Evolutionary conservation across 2,329 filamentous ascomycete species (phyloP), one percentile per base, ranked within the genome.

Genomic region (Trichoderma sp.): DNA sequence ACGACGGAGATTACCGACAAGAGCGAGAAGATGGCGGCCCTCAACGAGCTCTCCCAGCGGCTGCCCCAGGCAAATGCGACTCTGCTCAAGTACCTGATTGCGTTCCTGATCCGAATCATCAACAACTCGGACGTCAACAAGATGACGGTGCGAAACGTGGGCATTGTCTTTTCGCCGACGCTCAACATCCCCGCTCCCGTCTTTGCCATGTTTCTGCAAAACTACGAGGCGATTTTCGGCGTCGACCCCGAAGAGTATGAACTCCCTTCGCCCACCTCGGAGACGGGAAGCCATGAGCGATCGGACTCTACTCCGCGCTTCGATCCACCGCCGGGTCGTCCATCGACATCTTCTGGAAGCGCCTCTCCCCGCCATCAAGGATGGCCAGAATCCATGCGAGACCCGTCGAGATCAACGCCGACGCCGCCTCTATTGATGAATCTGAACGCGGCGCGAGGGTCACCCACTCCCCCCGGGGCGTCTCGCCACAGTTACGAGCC

Each of bases 81-180:
- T 3, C 83, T 99, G 52, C 84, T 99, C 45, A 90, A 91, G 74
- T 93, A 96, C 70, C 82, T 99, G 66, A 92, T 94, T 57, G 88
- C 91, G 4, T 97, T 97, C 80, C 81, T 99, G 73, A 92, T 97
- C 76, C 90, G 91, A 74, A 94, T 99, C 73, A 93, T 97, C 75
- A 93, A 95, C 78, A 93, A 97, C 73, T 85, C 93, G 7, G 90
- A 92, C 73, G 84, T 91, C 70, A 99, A 99, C 83, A 98, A 97
- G 84, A 99, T 99, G 95, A 97, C 92, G 12, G 92, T 97, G 64
- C 90, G 94, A 72, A 99, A 99, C 75, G 92, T 99, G 65, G 94
- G 95, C 71, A 98, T 99, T 73, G 94, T 99, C 67, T 99, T 99
- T 78, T 97, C 95, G 17, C 95, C 95, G 0, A 98, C 95, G 0